Percentiles rank a stretch among this genome's conserved stretches.
These are phyloP conservation scores for Cladosporium sp. DNA, from an alignment of 2,329 filamentous ascomycete species.

Conservation along the genomic window DNA sequence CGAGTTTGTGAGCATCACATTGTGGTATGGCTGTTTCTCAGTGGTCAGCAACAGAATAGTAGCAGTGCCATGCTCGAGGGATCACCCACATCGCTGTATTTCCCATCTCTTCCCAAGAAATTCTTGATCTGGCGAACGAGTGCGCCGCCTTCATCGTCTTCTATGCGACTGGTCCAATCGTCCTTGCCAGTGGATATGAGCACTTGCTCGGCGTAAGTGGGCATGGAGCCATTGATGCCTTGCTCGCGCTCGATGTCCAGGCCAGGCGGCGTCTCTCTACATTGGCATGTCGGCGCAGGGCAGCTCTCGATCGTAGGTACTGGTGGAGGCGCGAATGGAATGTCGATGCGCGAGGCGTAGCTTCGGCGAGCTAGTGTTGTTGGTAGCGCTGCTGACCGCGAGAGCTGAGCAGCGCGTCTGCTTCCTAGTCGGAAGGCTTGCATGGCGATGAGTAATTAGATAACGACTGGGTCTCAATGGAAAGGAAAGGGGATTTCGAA, in stretches of 20 bases:
- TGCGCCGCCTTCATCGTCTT: slow-evolving; percentile 63
- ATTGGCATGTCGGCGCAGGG: slow-evolving; percentile 74
- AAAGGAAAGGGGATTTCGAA: background rate
- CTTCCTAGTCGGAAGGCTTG: background rate
- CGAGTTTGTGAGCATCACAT: slow-evolving; percentile 72
- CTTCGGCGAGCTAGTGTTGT: slow-evolving; percentile 1
- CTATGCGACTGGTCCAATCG: slow-evolving; percentile 83
- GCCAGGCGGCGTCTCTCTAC: slow-evolving; percentile 64
- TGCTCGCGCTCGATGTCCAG: slow-evolving; percentile 73
- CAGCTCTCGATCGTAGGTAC: slow-evolving; percentile 59
- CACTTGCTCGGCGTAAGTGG: slow-evolving; percentile 77
- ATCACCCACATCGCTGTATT: slow-evolving; percentile 48
- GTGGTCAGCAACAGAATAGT: background rate
- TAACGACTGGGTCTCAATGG: background rate
- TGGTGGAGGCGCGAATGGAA: slow-evolving; percentile 35
- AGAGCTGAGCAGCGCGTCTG: background rate
- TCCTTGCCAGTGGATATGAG: slow-evolving; percentile 76
- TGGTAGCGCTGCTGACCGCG: background rate
- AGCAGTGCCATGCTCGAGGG: background rate
- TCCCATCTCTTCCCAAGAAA: slow-evolving; percentile 43
- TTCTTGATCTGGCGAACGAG: slow-evolving; percentile 71
- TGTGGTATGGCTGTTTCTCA: slow-evolving; percentile 74
- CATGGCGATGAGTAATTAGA: background rate
- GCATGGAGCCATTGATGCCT: slow-evolving; percentile 73
- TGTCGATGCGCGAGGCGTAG: slow-evolving; percentile 27